Conservation (phyloP, 2,329 filamentous ascomycete genomes). For the Arthrobotrys megalospora region DNA sequence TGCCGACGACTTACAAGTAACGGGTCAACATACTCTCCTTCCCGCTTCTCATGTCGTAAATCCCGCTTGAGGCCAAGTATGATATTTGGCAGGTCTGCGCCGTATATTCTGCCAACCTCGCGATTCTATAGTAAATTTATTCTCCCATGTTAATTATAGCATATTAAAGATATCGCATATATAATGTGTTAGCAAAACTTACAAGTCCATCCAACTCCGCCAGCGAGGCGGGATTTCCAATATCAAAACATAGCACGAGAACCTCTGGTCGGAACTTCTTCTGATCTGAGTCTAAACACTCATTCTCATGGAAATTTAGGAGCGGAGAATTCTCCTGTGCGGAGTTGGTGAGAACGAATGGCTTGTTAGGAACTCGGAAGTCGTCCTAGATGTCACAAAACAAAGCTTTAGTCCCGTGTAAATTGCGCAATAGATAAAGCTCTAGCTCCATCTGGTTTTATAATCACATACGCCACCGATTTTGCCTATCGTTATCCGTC, state of each 20-base stretch:
- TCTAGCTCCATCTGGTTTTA: background rate
- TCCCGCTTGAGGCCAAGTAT: slow-evolving; percentile 42
- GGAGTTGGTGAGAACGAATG: slow-evolving; percentile 40
- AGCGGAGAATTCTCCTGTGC: slow-evolving; percentile 38
- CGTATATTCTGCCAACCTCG: slow-evolving; percentile 14
- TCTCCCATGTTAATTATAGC: background rate
- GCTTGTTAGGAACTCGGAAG: slow-evolving; percentile 31
- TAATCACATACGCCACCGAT: slow-evolving; percentile 41
- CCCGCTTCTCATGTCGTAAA: slow-evolving; percentile 26
- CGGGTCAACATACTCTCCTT: slow-evolving; percentile 38
- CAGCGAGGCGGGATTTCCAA: slow-evolving; percentile 28
- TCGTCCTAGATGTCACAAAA: slow-evolving; percentile 1
- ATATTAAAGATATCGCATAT: background rate
- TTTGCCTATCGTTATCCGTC: slow-evolving; percentile 45
- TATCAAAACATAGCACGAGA: slow-evolving; percentile 45
- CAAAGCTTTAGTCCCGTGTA: slow-evolving; percentile 2
- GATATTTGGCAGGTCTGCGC: slow-evolving; percentile 24
- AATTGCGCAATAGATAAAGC: background rate
- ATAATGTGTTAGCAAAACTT: slow-evolving; percentile 8
- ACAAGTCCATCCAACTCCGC: slow-evolving; percentile 20
- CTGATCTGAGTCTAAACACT: slow-evolving; percentile 36
- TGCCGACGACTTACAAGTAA: slow-evolving; percentile 26
- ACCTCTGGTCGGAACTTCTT: slow-evolving; percentile 37
- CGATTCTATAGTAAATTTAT: slow-evolving; percentile 37
- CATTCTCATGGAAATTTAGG: slow-evolving; percentile 42